Evolutionary conservation across 2,329 filamentous ascomycete species (phyloP), one percentile per base, ranked within the genome.

Genomic region (Chaetomium globosum): DNA sequence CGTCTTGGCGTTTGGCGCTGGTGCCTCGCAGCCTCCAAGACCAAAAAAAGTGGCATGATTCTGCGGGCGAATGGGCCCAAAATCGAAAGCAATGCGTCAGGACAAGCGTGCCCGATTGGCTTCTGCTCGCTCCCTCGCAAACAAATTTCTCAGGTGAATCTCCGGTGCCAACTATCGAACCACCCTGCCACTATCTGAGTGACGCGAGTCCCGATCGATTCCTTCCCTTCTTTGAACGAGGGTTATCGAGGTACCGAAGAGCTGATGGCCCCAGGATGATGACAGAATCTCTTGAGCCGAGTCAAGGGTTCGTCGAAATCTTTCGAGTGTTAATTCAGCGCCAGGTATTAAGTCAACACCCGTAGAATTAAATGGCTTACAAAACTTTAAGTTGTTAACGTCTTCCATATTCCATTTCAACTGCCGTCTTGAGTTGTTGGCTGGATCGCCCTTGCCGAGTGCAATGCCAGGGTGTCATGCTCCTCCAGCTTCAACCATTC

Each of bases 11-110:
- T 16, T 56, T 58, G 67, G 69, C 63, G 33, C 63, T 61, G n/a
- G 31, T 30, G 49, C 65, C 64, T 58, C 53, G 52, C 59, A 65
- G 69, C 65, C 65, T 68, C 69, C 60, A 55, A 66, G 62, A 64
- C 62, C 56, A 65, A 71, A 73, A 71, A 73, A 73, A 73, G 71
- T 73, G 71, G 71, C 68, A 69, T 72, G 71, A 73, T 73, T 72
- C 59, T 65, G 53, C 58, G 63, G 52, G 28, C 65, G 69, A 73
- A 72, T 72, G 66, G 70, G 71, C 64, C 65, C 71, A 70, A 69
- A 69, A 65, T 62, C 63, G 33, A 69, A 65, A 61, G 54, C 31
- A 66, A 64, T 72, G 70, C 71, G 66, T 71, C 70, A 71, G 66
- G 68, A 58, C 65, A 61, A 51, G 65, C 62, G 60, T 46, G 52